Evolutionary conservation across 2,329 filamentous ascomycete species (phyloP), one percentile per base, ranked within the genome.

Genomic region (Pyrenochaeta sp.): DNA sequence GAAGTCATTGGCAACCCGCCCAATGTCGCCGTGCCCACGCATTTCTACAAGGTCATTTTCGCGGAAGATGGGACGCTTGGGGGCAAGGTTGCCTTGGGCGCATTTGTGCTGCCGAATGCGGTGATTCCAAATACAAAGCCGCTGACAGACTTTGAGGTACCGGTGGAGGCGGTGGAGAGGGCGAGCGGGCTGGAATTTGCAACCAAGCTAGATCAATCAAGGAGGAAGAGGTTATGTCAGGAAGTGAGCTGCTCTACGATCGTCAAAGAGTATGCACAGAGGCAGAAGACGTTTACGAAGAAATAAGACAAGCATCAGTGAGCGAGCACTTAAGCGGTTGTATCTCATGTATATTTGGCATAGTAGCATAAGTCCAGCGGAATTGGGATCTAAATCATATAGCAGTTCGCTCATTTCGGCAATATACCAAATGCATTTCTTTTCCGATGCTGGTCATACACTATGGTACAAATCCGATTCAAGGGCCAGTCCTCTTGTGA

Each of bases 21-120:
- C 7, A 96, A 92, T 69, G 90, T 99, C 49, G 93, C 95, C 21
- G 95, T 99, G 47, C 95, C 95, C 2, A 99, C 95, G 18, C 95
- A 99, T 77, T 99, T 99, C 80, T 99, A 97, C 85, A 99, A 99
- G 82, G 92, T 99, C 71, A 95, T 99, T 66, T 96, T 95, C 70
- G 95, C 91, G 21, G 95, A 99, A 79, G 92, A 97, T 69, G 90
- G 90, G 3, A 77, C 73, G 53, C 77, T 74, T 9, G 90, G 91
- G 15, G 71, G 72, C 10, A 73, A 75, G 23, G 95, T 99, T 30
- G 92, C 92, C 29, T 80, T 99, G 31, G 95, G 91, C 40, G 95
- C 95, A 7, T 99, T 99, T 71, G 94, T 99, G 47, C 82, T 99
- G 67, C 95, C 95, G 14, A 99, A 99, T 75, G 92, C 92, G 1